Evolutionary conservation across 495 filamentous ascomycete species (phyloP), one percentile per base, ranked within the genome.

Genomic region (Schizothecium vesticola): DNA sequence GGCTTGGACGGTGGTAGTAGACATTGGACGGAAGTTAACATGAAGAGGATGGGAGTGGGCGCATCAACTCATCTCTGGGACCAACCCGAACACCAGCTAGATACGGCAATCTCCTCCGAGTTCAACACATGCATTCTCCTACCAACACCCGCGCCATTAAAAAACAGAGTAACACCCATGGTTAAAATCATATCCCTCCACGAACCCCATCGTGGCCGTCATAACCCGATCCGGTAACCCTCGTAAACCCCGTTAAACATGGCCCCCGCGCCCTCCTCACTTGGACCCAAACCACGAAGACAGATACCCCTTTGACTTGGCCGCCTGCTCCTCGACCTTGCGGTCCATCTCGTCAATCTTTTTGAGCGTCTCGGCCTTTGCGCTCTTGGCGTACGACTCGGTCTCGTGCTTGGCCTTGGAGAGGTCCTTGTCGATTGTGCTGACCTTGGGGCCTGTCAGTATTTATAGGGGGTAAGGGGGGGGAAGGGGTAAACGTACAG

Each of bases 261-360:
- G 19, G 12, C 13, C 3, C 13, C 16, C 36, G 19, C 5, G 36
- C 8, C 19, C 16, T 19, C 16, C 51, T 75, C 71, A 82, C 74
- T 87, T 91, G 76, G 88, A 86, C 36, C 91, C 88, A 70, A 96
- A 94, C 93, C 92, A 97, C 64, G 89, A 86, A 28, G 88, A 89
- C 67, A 95, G 78, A 22, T 86, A 86, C 63, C 88, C 85, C 87
- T 96, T 96, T 11, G 92, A 89, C 77, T 94, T 90, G 8, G 87
- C 77, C 13, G 93, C 86, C 72, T 88, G 88, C 71, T 89, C 82
- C 81, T 93, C 91, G 25, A 96, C 85, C 73, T 88, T 92, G 67
- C 86, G 85, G 76, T 95, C 92, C 64, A 86, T 80, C 69, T 87
- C 82, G 70, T 93, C 89, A 51, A 96, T 81, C 77, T 91, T 92